These are phyloP conservation scores for Hymenoscyphus linearis DNA, from an alignment of 2,329 filamentous ascomycete genomes.

Conservation along the genomic window DNA sequence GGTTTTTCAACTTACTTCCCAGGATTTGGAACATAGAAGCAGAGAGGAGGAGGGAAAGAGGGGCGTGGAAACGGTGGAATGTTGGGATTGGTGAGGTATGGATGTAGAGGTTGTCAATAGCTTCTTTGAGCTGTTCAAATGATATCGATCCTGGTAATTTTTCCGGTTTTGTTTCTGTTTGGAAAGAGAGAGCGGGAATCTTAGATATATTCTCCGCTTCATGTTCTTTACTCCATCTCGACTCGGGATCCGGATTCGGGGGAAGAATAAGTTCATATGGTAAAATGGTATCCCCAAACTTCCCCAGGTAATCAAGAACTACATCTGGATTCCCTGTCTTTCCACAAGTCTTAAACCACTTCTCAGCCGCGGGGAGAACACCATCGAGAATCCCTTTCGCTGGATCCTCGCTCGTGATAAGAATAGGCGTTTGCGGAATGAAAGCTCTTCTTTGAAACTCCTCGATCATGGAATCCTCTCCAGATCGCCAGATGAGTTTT, in stretches of 20 bases:
- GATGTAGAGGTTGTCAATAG: background rate
- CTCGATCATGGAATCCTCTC: conserved; percentile 31
- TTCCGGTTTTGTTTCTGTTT: background rate
- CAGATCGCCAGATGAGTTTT: conserved; percentile 7
- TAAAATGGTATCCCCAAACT: conserved; percentile 44
- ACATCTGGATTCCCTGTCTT: background rate
- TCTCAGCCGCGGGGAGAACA: conserved; percentile 45
- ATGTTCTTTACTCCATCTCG: background rate
- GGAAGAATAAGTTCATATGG: conserved; percentile 50
- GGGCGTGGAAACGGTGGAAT: conserved; percentile 43
- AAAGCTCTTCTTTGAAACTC: conserved; percentile 52
- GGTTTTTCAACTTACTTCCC: conserved; percentile 23
- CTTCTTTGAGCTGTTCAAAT: background rate
- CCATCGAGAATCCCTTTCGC: background rate
- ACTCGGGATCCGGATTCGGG: background rate
- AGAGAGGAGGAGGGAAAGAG: conserved; percentile 28
- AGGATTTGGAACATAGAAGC: conserved; percentile 7
- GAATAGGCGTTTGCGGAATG: conserved; percentile 43
- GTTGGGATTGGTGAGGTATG: conserved; percentile 18
- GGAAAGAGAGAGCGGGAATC: background rate
- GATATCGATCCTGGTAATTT: conserved; percentile 2
- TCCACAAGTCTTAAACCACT: conserved; percentile 52
- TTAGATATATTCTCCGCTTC: background rate
- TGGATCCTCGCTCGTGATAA: conserved; percentile 38
- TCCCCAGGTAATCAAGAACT: conserved; percentile 30